These are phyloP conservation scores for Cicer chorassanicum DNA, from an alignment of 306 rosid species.

Conservation along the genomic window DNA sequence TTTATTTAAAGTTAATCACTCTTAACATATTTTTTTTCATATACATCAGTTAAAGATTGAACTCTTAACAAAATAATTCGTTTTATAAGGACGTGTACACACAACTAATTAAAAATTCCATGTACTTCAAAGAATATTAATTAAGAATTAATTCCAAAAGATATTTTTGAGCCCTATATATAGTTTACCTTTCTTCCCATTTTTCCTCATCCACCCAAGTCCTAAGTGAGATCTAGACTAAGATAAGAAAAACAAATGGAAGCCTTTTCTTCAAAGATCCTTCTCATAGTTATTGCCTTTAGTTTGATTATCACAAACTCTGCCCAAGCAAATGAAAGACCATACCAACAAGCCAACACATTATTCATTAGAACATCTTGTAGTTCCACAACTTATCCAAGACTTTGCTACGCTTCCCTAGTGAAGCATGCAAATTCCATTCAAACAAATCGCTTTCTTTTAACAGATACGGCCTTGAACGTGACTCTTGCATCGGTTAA, in stretches of 20 bases:
- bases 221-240: background rate
- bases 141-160: background rate
- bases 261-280: slow-evolving; percentile 36
- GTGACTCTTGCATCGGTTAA: slow-evolving; percentile 64
- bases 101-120: background rate
- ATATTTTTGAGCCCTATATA: slow-evolving; percentile 24
- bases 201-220: slow-evolving; percentile 32
- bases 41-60: no score
- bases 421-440: slow-evolving; percentile 59
- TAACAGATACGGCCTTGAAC: slow-evolving; percentile 63
- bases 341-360: slow-evolving; percentile 43
- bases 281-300: slow-evolving; percentile 38
- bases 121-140: background rate
- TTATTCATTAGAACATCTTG: slow-evolving; percentile 76
- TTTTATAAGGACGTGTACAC: background rate
- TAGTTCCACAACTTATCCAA: slow-evolving; percentile 64
- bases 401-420: slow-evolving; percentile 70
- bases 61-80: background rate
- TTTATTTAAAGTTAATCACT: no score
- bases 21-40: no score
- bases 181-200: slow-evolving; percentile 2
- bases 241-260: slow-evolving; percentile 41
- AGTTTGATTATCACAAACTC: slow-evolving; percentile 12
- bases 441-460: slow-evolving; percentile 56
- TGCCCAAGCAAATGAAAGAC: slow-evolving; percentile 32